Evolutionary conservation across 2,329 filamentous ascomycete genomes (phyloP).

Genomic region (Apiospora hydei): DNA sequence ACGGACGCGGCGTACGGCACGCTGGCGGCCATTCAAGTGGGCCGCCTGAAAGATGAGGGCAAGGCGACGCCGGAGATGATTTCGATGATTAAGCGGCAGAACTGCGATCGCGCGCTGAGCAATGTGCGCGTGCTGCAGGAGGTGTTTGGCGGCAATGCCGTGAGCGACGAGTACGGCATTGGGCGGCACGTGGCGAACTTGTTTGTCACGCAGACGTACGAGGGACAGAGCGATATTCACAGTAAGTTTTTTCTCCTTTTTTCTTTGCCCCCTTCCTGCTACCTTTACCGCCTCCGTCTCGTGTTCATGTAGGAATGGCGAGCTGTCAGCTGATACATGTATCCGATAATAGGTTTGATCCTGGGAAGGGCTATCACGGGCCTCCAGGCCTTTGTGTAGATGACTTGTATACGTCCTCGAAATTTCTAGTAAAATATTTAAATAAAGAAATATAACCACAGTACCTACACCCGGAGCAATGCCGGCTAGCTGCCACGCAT

Average conservation of each 20-base stretch:
- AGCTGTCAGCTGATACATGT: slow-evolving; percentile 14
- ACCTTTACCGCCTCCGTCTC: background rate
- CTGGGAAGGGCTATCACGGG: slow-evolving; percentile 73
- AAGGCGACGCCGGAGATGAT: slow-evolving; percentile 95
- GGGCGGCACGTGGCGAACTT: slow-evolving; percentile 94
- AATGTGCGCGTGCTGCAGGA: slow-evolving; percentile 87
- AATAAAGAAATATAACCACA: background rate
- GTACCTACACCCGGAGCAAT: background rate
- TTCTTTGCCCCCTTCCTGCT: slow-evolving; percentile 35
- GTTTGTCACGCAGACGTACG: slow-evolving; percentile 97
- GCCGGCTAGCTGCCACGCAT: too few relatives aligned
- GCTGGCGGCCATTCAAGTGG: slow-evolving; percentile 89
- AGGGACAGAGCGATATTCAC: slow-evolving; percentile 98
- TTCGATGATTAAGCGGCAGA: slow-evolving; percentile 94
- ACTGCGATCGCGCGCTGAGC: slow-evolving; percentile 87
- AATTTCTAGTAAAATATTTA: background rate
- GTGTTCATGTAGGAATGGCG: background rate
- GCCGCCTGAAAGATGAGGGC: slow-evolving; percentile 89
- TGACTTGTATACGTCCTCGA: slow-evolving; percentile 49
- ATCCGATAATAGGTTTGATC: slow-evolving; percentile 63
- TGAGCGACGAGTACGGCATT: slow-evolving; percentile 95
- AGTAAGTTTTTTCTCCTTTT: slow-evolving; percentile 63
- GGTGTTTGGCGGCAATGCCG: slow-evolving; percentile 97
- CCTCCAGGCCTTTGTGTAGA: slow-evolving; percentile 74
- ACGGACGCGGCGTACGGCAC: slow-evolving; percentile 93